phyloP scores from a whole-genome alignment of 164 flowering plant species.

The Tinospora cordifolia region DNA sequence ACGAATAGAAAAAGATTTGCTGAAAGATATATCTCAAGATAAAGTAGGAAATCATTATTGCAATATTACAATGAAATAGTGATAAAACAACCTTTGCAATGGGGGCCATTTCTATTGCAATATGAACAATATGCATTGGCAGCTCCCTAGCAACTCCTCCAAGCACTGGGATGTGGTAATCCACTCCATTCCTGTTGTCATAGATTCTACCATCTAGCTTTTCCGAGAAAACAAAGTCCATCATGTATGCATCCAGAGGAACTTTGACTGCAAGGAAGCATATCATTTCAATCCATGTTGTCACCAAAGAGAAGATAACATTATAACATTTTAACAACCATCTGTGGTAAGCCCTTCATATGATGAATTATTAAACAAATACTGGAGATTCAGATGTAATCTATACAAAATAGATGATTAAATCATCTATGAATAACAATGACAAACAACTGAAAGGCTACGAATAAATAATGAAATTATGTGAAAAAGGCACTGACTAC shows the following conservation, averaged over 20 bases:
- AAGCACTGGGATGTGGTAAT: conserved; percentile 85
- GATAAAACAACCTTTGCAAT: conserved; percentile 72
- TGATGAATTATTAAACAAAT: background rate
- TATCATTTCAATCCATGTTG: background rate
- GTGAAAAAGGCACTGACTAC: no score
- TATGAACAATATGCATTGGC: conserved; percentile 90
- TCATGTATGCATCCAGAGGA: conserved; percentile 90
- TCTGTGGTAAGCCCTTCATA: no score
- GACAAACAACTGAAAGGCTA: no score
- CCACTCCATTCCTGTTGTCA: conserved; percentile 82
- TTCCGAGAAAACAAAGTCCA: conserved; percentile 99
- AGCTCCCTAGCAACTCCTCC: conserved; percentile 81
- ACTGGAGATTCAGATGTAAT: background rate
- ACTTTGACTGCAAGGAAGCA: conserved; percentile 58
- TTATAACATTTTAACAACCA: background rate
- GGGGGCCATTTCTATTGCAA: conserved; percentile 98
- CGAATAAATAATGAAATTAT: no score
- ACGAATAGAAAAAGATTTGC: background rate
- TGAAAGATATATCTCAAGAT: background rate
- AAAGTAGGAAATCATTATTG: background rate
- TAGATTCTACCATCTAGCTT: conserved; percentile 84
- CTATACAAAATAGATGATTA: no score
- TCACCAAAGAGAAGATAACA: background rate
- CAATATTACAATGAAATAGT: background rate
- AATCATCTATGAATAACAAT: no score